Percentiles rank a stretch among this genome's conserved stretches.
Conservation (phyloP, 805 yeast species). For the Saccharomyces eubayanus region DNA sequence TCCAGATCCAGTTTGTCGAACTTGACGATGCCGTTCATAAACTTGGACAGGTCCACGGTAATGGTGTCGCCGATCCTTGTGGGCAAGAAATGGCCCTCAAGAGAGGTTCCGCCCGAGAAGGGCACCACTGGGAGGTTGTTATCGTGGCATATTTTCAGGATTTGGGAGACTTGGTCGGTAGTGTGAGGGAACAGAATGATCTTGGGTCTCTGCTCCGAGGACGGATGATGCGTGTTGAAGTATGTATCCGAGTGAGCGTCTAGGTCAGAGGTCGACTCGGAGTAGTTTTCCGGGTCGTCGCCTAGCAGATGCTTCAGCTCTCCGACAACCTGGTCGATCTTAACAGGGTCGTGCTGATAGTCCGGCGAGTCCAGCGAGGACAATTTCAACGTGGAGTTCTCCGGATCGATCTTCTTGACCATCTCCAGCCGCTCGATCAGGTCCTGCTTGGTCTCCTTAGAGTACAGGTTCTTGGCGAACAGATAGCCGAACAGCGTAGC, state of each 20-base stretch:
- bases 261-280: constrained; percentile 35
- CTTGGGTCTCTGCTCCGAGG: constrained; percentile 48
- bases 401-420: constrained; percentile 3
- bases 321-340: constrained; percentile 34
- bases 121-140: constrained; percentile 67
- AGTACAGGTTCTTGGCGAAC: neutral
- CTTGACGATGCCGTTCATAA: constrained; percentile 47
- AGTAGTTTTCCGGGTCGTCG: constrained; percentile 26
- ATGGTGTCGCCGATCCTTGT: constrained; percentile 61
- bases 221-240: constrained; percentile 57
- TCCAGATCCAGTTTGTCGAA: constrained; percentile 61
- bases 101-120: constrained; percentile 67
- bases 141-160: constrained; percentile 54
- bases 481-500: neutral
- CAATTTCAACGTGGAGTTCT: constrained; percentile 15
- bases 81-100: constrained; percentile 75
- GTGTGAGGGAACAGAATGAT: constrained; percentile 53
- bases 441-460: neutral
- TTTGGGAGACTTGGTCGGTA: constrained; percentile 57
- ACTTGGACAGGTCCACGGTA: constrained; percentile 47
- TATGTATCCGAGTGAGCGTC: constrained; percentile 51
- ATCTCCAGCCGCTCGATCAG: neutral
- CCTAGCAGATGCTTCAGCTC: constrained; percentile 37
- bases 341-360: constrained; percentile 32
- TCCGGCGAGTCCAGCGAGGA: constrained; percentile 15